Evolutionary conservation across 306 rosid species (phyloP), one percentile per base, ranked within the genome.

Genomic region (Cucurbita pepo): DNA sequence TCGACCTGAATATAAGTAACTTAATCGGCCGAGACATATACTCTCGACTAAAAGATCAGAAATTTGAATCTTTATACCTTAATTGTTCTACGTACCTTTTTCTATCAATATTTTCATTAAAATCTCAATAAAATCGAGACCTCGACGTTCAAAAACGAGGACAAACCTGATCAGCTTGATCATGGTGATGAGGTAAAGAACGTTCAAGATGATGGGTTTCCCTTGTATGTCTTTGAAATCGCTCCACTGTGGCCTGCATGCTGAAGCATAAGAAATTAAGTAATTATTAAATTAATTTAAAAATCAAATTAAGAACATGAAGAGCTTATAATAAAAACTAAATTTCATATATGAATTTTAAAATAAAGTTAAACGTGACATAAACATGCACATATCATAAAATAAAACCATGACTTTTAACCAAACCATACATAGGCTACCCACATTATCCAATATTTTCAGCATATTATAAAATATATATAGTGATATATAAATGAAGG

Each of bases 161-260:
- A 10, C 43, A 9, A 77, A 86, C 87, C 85, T 86, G 82, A 75
- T 50, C 78, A 38, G 25, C 10, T 62, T 15, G 69, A 74, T 77
- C 73, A 53, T 81, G 84, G 71, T 81, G 79, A 72, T 62, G 51
- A 74, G 69, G 19, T 14, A 59, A 75, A 0, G 21, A 10, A 53
- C 19, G 75, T 34, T 79, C 66, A 40, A 75, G 40, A 44, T n/a
- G 25, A 15, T 38, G 3, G 48, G 22, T 16, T 30, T 73, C 75
- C 71, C 13, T 83, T 7, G 79, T 10, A 19, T 83, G 87, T 71
- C 67, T 79, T 47, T 69, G 82, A 69, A 77, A 86, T 40, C 89
- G 77, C 64, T 59, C 87, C 62, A 83, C 77, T 7, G 77, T 55
- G 37, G 34, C 63, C 65, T 19, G 77, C 74, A 81, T 75, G 72